A percentile compares a stretch with the other conserved stretches of the same genome.
These are phyloP conservation scores for Aurinia saxatilis DNA, from an alignment of 345 rosid species.

Conservation along the genomic window DNA sequence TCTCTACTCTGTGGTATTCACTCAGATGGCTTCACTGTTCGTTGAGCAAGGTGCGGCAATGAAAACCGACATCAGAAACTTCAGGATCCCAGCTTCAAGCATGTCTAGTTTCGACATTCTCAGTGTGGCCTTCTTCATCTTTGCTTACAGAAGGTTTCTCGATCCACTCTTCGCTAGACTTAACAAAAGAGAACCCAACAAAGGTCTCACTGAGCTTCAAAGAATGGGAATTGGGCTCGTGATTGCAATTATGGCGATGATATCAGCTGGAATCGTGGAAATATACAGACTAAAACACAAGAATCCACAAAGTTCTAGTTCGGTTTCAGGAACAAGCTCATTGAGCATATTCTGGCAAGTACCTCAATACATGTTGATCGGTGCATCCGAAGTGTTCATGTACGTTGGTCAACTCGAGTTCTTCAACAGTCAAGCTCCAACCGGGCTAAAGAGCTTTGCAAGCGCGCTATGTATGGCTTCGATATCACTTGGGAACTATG, in stretches of 20 bases:
- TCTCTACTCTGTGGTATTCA: conserved; percentile 86
- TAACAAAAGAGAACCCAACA: conserved; percentile 37
- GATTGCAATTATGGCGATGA: conserved; percentile 71
- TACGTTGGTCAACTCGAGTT: conserved; percentile 94
- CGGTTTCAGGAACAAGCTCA: conserved; percentile 48
- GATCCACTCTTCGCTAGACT: conserved; percentile 54
- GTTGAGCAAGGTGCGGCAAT: conserved; percentile 94
- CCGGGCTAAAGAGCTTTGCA: conserved; percentile 91
- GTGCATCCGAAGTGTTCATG: conserved; percentile 99
- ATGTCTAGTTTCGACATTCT: conserved; percentile 95
- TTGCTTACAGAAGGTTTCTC: conserved; percentile 62
- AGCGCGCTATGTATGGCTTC: conserved; percentile 97
- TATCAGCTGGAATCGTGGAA: conserved; percentile 74
- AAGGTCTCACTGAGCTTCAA: conserved; percentile 77
- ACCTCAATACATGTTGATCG: conserved; percentile 82
- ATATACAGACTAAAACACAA: conserved; percentile 51
- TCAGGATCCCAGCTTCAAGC: conserved; percentile 84
- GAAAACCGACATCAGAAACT: conserved; percentile 48
- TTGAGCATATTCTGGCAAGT: conserved; percentile 94
- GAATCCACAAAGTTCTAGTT: conserved; percentile 25
- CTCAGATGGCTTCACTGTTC: conserved; percentile 98
- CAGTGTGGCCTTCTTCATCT: conserved; percentile 68
- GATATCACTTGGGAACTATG: conserved; percentile 88
- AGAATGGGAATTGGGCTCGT: conserved; percentile 90
- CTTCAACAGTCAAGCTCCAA: conserved; percentile 89